These are phyloP conservation scores for Trypanosoma melophagium DNA, from an alignment of 208 protist species.

Conservation along the genomic window DNA sequence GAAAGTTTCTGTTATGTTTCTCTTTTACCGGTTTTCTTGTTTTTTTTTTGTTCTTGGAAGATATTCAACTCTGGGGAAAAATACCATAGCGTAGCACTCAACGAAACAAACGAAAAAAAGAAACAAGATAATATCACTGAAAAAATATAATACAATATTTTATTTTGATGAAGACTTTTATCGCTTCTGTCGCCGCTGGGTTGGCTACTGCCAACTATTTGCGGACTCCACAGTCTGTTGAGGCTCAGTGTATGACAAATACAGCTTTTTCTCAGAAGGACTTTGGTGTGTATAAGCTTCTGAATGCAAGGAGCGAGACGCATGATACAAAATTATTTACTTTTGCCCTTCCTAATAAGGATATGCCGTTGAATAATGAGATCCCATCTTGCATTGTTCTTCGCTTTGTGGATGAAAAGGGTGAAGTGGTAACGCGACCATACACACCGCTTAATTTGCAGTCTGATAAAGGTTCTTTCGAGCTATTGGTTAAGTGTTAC, in stretches of 20 bases:
- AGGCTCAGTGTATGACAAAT: constrained; percentile 33
- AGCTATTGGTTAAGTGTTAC: constrained; percentile 86
- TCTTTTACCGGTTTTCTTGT: neutral
- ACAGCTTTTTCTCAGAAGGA: constrained; percentile 60
- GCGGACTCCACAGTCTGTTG: constrained; percentile 22
- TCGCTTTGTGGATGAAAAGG: constrained; percentile 77
- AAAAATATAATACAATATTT: no score
- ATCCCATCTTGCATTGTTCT: constrained; percentile 79
- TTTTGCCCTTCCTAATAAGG: constrained; percentile 62
- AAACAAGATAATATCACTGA: no score
- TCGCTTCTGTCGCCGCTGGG: constrained; percentile 28
- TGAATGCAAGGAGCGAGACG: constrained; percentile 45
- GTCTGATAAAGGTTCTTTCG: constrained; percentile 77
- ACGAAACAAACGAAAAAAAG: neutral
- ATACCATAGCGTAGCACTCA: no score
- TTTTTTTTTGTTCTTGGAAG: constrained; percentile 3
- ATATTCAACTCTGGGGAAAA: no score
- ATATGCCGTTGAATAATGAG: constrained; percentile 55
- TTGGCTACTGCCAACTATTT: constrained; percentile 38
- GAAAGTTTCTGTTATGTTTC: no score
- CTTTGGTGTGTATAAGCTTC: constrained; percentile 61
- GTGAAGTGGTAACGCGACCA: constrained; percentile 84
- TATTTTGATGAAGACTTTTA: constrained; percentile 44
- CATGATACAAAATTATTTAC: constrained; percentile 77
- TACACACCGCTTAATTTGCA: constrained; percentile 84